phyloP scores from a whole-genome alignment of 2,329 filamentous ascomycete genomes.

The Arthrobotrys entomopaga region DNA sequence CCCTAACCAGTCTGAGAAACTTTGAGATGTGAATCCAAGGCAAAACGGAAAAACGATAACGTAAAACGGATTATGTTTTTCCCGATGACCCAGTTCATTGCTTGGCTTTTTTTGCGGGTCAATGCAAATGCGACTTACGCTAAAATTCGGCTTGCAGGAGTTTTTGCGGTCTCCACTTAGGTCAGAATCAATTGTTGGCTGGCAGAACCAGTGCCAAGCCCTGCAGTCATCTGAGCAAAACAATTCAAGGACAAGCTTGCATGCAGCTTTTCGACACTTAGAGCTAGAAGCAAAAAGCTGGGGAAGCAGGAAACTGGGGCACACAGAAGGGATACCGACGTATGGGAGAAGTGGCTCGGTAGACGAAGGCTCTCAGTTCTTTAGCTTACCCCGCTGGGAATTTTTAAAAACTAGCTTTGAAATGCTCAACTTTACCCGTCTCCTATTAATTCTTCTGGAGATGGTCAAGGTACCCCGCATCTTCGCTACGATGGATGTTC shows the following conservation, averaged over 20 bases:
- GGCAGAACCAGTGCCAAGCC: background rate
- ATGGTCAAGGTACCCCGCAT: slow-evolving; percentile 36
- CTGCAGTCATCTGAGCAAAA: no score
- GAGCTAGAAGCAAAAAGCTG: no score
- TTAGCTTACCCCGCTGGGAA: slow-evolving; percentile 6
- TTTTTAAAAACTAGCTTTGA: background rate
- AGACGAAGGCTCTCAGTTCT: background rate
- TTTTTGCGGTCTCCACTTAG: slow-evolving; percentile 18
- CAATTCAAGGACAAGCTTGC: no score
- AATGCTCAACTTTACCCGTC: slow-evolving; percentile 18
- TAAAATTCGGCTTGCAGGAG: no score
- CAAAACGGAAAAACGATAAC: no score
- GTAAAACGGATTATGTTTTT: slow-evolving; percentile 37
- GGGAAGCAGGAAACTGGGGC: no score
- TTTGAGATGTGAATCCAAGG: no score
- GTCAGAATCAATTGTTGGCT: slow-evolving; percentile 3
- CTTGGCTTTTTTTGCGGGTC: background rate
- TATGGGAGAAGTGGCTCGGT: background rate
- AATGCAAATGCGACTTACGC: background rate
- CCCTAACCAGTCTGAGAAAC: no score
- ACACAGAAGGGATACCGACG: no score
- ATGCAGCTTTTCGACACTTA: no score
- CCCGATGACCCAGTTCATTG: slow-evolving; percentile 22
- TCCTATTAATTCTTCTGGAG: background rate
- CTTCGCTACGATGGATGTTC: slow-evolving; percentile 50